A percentile compares a stretch with the other conserved stretches of the same genome.
Evolutionary conservation across 176 grass and related monocot species (phyloP).

Genomic region (Bothriochloa decipiens): DNA sequence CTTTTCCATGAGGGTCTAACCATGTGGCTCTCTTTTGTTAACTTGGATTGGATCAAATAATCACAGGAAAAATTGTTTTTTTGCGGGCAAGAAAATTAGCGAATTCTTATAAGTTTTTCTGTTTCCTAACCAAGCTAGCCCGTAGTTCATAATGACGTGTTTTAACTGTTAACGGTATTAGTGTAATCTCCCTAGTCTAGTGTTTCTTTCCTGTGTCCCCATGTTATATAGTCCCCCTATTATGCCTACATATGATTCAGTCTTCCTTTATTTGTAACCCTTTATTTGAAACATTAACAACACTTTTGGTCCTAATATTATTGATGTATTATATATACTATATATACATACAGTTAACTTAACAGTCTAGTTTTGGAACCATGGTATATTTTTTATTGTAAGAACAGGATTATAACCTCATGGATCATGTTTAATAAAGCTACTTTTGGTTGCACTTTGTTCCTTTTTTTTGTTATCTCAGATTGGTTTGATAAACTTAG

Average conservation of each 20-base stretch:
- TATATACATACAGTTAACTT: not conserved
- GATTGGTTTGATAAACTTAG: too few relatives aligned
- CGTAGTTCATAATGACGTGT: not conserved
- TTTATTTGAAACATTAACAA: not conserved
- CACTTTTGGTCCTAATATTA: slow-evolving; percentile 18
- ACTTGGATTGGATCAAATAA: not conserved
- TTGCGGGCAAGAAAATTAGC: not conserved
- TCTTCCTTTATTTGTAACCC: too few relatives aligned
- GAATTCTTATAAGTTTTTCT: slow-evolving; percentile 4
- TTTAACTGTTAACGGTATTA: not conserved
- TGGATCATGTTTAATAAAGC: too few relatives aligned
- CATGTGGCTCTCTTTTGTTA: not conserved
- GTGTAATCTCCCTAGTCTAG: too few relatives aligned
- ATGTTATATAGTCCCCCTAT: too few relatives aligned
- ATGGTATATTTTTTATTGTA: slow-evolving; percentile 5
- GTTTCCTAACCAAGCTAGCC: slow-evolving; percentile 23
- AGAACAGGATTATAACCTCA: slow-evolving; percentile 8
- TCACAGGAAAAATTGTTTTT: not conserved
- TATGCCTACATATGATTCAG: too few relatives aligned
- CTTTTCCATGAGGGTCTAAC: slow-evolving; percentile 25
- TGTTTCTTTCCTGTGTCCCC: too few relatives aligned
- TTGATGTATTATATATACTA: not conserved
- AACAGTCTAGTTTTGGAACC: not conserved
- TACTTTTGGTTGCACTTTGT: too few relatives aligned
- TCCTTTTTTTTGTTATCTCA: too few relatives aligned